These are phyloP conservation scores for Cercospora brassicicola DNA, from an alignment of 2,329 filamentous ascomycete species.

Conservation along the genomic window DNA sequence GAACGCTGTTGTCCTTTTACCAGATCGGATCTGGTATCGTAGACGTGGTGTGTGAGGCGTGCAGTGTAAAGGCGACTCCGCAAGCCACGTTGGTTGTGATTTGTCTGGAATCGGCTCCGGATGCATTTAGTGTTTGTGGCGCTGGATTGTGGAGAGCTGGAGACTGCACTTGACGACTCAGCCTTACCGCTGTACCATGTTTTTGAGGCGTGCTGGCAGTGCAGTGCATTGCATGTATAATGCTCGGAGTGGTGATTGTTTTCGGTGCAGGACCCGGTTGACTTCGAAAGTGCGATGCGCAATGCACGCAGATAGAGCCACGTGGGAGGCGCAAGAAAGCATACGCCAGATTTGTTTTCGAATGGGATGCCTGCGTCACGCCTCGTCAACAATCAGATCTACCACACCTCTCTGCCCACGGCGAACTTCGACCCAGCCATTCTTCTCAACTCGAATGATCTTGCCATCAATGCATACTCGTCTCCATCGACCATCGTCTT, in stretches of 20 bases:
- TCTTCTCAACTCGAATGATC: conserved; percentile 70
- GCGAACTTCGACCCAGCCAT: conserved; percentile 69
- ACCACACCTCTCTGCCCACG: conserved; percentile 48
- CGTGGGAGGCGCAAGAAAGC: neutral
- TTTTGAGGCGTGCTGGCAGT: neutral
- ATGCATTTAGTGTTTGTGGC: neutral
- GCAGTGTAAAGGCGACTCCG: conserved; percentile 15
- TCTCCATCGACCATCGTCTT: conserved; percentile 73
- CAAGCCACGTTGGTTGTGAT: conserved; percentile 13
- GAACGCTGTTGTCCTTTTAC: neutral
- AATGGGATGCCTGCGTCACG: neutral
- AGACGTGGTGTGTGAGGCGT: conserved; percentile 10
- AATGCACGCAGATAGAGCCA: neutral
- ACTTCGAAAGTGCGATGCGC: neutral
- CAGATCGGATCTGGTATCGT: conserved; percentile 7
- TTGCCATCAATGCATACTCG: conserved; percentile 90
- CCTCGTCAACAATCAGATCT: conserved; percentile 32
- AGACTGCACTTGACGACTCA: conserved; percentile 7
- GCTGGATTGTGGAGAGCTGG: conserved; percentile 4
- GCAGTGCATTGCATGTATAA: conserved; percentile 5
- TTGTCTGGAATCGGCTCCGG: conserved; percentile 5
- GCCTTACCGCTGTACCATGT: conserved; percentile 10
- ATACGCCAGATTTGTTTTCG: neutral
- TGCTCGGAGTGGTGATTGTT: neutral
- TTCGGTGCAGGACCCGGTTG: neutral